Evolutionary conservation across 176 grass and related monocot genomes (phyloP).

Genomic region (Echinochloa phyllopogon): DNA sequence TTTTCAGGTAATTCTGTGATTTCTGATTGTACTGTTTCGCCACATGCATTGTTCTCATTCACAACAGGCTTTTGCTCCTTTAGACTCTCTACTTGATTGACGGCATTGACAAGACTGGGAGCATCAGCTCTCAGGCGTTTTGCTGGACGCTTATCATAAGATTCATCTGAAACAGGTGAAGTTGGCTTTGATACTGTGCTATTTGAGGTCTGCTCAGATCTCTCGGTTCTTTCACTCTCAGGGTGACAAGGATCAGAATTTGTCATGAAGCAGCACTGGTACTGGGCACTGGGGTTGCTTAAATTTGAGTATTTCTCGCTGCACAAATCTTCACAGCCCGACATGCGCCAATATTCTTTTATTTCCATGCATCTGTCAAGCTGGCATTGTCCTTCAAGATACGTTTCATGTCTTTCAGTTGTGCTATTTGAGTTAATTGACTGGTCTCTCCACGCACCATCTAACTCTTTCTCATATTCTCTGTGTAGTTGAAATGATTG

Average conservation of each 20-base stretch:
- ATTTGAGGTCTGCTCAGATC: constrained; percentile 50
- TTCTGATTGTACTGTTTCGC: constrained; percentile 38
- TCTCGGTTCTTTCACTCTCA: constrained; percentile 37
- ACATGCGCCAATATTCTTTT: constrained; percentile 37
- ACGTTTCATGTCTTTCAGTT: constrained; percentile 27
- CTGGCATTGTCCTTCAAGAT: constrained; percentile 39
- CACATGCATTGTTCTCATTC: constrained; percentile 28
- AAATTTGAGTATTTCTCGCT: constrained; percentile 46
- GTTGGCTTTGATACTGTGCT: constrained; percentile 52
- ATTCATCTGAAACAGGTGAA: constrained; percentile 51
- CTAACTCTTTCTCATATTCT: constrained; percentile 29
- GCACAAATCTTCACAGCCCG: constrained; percentile 34
- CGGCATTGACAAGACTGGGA: constrained; percentile 20
- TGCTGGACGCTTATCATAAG: constrained; percentile 44
- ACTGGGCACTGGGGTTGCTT: constrained; percentile 34
- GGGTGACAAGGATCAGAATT: constrained; percentile 50
- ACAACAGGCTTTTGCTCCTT: constrained; percentile 27
- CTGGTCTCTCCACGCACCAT: constrained; percentile 23
- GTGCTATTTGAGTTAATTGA: constrained; percentile 47
- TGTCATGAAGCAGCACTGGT: constrained; percentile 23
- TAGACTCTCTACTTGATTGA: constrained; percentile 40
- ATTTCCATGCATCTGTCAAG: constrained; percentile 37
- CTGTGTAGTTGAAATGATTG: constrained; percentile 8
- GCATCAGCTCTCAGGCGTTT: constrained; percentile 58
- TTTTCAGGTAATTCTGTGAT: constrained; percentile 41